Percentiles rank a stretch among this genome's conserved stretches.
Conservation (phyloP, 1,284 basidiomycete species). For the Fomes fomentarius region DNA sequence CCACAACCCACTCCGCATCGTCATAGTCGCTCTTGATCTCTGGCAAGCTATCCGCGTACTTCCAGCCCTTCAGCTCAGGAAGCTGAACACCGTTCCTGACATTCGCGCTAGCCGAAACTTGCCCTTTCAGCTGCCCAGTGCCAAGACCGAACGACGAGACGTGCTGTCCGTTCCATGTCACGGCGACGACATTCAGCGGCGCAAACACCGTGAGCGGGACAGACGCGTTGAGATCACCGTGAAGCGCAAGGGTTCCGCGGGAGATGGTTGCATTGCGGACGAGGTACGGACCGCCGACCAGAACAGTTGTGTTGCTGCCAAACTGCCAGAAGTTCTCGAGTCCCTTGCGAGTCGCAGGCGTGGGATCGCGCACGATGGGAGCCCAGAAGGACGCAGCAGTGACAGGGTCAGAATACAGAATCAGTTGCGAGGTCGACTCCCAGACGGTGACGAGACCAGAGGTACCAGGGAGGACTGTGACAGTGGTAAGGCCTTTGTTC, state of each 20-base stretch:
- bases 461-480: constrained; percentile 59
- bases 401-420: constrained; percentile 65
- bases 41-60: constrained; percentile 71
- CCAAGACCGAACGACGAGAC: constrained; percentile 39
- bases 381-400: constrained; percentile 65
- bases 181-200: constrained; percentile 47
- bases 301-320: constrained; percentile 52
- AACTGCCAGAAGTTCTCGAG: constrained; percentile 53
- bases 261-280: constrained; percentile 53
- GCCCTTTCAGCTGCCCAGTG: constrained; percentile 29
- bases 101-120: constrained; percentile 22
- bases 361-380: constrained; percentile 42
- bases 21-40: constrained; percentile 60
- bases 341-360: constrained; percentile 22
- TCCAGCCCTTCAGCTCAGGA: constrained; percentile 62
- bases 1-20: constrained; percentile 65
- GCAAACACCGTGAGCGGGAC: constrained; percentile 54
- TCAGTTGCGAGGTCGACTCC: constrained; percentile 66
- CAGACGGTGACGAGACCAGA: constrained; percentile 62
- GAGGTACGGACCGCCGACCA: constrained; percentile 59
- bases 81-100: constrained; percentile 40
- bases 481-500: constrained; percentile 32
- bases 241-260: constrained; percentile 40
- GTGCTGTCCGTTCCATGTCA: constrained; percentile 72
- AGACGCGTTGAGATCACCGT: constrained; percentile 50